Base-by-base conservation (phyloP, 768 basidiomycete species). In the Tylopilus rubrobrunneus region DNA sequence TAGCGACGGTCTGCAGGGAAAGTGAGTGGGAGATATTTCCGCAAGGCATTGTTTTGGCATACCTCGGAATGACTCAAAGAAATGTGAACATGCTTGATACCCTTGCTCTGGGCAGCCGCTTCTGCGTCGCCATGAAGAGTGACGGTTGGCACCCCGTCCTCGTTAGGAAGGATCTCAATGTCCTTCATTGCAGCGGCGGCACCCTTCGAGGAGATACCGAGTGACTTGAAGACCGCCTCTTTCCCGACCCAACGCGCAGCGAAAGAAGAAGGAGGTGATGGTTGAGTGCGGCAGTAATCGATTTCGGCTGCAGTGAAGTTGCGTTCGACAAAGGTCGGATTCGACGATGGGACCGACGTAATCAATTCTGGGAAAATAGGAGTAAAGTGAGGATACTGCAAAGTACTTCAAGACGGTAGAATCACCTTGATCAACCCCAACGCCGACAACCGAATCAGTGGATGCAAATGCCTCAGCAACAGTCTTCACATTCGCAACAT, bases 231-330 rank as follows among this genome's bases (percentile, higher is more conserved):
- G 50, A 89, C 84, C 3, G 95, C 96, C 71, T 98, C 97, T 73
- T 98, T 99, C 48, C 92, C 96, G 28, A 83, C 90, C 96, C 97
- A 99, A 52, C 95, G 89, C 34, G 90, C 95, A 21, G 97, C 96
- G 67, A 97, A 94, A 2, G 96, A 98, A 8, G 97, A 88, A 1
- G 81, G 71, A 17, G 91, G 84, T 45, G 89, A 90, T 3, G 96
- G 86, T 64, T 98, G 93, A n/a, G 80, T 62, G 48, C 74, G 78
- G 73, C 95, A 98, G 77, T 98, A 98, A 11, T 79, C 73, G 60
- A 87, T 81, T 74, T 99, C 97, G 23, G 78, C 84, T 10, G 85
- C 82, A 19, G 95, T 98, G 74, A 97, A 99, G 78, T 99, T 99
- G 57, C 93, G 88, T 51, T 81, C 65, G 50, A 97, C 75, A 74